Percentiles rank a stretch among this genome's conserved stretches.
Evolutionary conservation across 2,329 filamentous ascomycete species (phyloP).

Genomic region (Epichloe sibirici): DNA sequence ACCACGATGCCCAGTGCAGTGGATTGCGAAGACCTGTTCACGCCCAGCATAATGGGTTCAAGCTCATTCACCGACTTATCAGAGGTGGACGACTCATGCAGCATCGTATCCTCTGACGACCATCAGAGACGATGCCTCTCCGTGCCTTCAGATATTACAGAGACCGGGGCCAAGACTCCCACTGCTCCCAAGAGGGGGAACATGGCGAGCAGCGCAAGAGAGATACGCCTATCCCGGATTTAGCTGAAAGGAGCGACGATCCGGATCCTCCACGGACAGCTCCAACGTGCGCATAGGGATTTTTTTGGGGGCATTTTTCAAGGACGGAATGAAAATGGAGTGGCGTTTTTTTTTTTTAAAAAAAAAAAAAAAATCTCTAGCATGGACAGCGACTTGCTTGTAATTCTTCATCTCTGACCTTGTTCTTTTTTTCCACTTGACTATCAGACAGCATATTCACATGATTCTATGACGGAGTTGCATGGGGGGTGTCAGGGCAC

Average conservation of each 20-base stretch:
- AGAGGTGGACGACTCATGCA: conserved; percentile 36
- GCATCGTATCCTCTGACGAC: conserved; percentile 25
- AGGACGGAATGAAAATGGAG: not conserved
- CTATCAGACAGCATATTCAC: not conserved
- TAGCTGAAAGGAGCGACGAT: conserved; percentile 6
- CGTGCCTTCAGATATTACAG: conserved; percentile 13
- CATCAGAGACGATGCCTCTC: conserved; percentile 8
- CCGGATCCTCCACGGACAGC: not conserved
- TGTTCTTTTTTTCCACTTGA: not conserved
- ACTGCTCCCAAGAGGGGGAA: conserved; percentile 14
- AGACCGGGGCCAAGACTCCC: conserved; percentile 28
- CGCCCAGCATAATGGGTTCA: conserved; percentile 28
- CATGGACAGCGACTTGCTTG: not conserved
- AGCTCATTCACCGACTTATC: conserved; percentile 18
- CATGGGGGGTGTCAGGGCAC: not conserved
- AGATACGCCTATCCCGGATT: conserved; percentile 15
- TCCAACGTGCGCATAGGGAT: not conserved
- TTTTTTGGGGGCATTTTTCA: not conserved
- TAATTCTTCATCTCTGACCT: not conserved
- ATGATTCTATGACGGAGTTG: not conserved
- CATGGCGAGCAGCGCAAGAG: conserved; percentile 5
- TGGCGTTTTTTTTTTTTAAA: too few species aligned
- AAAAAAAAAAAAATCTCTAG: not conserved
- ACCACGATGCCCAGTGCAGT: conserved; percentile 3
- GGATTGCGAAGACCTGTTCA: conserved; percentile 21